Percentiles rank a stretch among this genome's conserved stretches.
phyloP scores from a whole-genome alignment of 2,329 filamentous ascomycete genomes.

The Didymella arachidicola region DNA sequence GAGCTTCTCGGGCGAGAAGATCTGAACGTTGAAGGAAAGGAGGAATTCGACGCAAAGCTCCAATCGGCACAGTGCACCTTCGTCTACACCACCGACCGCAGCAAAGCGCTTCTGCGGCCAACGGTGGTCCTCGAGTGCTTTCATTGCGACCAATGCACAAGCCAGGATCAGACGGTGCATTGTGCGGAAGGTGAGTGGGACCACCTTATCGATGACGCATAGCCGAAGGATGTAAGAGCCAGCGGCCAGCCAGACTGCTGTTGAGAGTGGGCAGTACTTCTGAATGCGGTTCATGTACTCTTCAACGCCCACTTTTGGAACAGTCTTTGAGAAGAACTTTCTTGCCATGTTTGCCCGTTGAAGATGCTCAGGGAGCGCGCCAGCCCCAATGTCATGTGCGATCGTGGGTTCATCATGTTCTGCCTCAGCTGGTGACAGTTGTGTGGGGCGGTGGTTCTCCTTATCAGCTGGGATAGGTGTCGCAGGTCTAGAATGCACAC shows the following conservation, averaged over 20 bases:
- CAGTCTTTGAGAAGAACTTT: conserved; percentile 90
- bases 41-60: conserved; percentile 75
- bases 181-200: conserved; percentile 83
- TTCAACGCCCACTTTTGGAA: conserved; percentile 81
- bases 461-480: conserved; percentile 52
- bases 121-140: conserved; percentile 89
- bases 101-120: conserved; percentile 86
- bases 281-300: conserved; percentile 89
- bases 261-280: conserved; percentile 90
- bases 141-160: conserved; percentile 86
- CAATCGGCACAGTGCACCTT: conserved; percentile 78
- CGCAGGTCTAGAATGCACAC: conserved; percentile 49
- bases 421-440: conserved; percentile 60
- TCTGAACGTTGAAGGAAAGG: conserved; percentile 52
- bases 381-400: conserved; percentile 61
- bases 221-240: conserved; percentile 87
- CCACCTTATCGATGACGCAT: conserved; percentile 73
- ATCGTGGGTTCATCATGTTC: conserved; percentile 58
- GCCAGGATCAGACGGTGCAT: conserved; percentile 87
- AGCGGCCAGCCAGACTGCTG: conserved; percentile 89
- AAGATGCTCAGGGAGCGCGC: conserved; percentile 74
- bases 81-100: conserved; percentile 86
- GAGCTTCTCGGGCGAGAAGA: conserved; percentile 47
- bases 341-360: conserved; percentile 87
- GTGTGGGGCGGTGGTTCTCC: conserved; percentile 49